These are phyloP conservation scores for Trichosporon coremiiforme DNA, from an alignment of 1,284 basidiomycete genomes.

Conservation along the genomic window DNA sequence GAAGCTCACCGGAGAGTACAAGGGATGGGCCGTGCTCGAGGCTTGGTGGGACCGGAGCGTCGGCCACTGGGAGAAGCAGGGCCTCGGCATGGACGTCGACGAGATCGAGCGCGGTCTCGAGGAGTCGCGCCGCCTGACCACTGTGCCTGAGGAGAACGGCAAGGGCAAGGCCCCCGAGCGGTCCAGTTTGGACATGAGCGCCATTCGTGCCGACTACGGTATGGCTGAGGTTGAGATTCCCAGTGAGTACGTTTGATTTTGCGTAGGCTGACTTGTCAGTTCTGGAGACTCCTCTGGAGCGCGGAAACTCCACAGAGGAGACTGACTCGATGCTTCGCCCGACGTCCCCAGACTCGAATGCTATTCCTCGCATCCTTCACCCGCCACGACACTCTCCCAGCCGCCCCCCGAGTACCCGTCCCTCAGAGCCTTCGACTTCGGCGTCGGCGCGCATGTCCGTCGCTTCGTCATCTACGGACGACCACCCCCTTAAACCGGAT, in stretches of 20 bases:
- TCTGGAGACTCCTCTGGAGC: conserved; percentile 8
- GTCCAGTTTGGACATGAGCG: conserved; percentile 26
- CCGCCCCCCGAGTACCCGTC: neutral
- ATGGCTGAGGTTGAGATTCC: conserved; percentile 48
- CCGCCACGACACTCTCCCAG: conserved; percentile 21
- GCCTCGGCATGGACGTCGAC: conserved; percentile 63
- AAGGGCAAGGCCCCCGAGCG: conserved; percentile 38
- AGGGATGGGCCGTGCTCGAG: conserved; percentile 85
- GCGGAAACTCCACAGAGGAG: neutral
- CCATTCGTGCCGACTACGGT: conserved; percentile 41
- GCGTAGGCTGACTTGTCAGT: neutral
- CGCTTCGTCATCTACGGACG: conserved; percentile 31
- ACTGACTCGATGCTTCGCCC: conserved; percentile 48
- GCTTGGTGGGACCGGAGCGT: conserved; percentile 86
- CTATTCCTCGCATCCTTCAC: conserved; percentile 38
- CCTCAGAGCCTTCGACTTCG: neutral
- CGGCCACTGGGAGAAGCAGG: conserved; percentile 77
- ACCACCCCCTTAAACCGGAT: conserved; percentile 43
- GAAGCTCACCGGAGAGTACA: conserved; percentile 75
- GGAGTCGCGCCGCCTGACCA: conserved; percentile 45
- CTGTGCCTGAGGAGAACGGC: conserved; percentile 33
- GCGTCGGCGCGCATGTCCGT: neutral
- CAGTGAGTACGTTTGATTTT: conserved; percentile 37
- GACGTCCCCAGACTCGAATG: conserved; percentile 40
- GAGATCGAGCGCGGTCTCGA: conserved; percentile 50